phyloP scores from a whole-genome alignment of 768 basidiomycete genomes.

The Hortiboletus campestris region DNA sequence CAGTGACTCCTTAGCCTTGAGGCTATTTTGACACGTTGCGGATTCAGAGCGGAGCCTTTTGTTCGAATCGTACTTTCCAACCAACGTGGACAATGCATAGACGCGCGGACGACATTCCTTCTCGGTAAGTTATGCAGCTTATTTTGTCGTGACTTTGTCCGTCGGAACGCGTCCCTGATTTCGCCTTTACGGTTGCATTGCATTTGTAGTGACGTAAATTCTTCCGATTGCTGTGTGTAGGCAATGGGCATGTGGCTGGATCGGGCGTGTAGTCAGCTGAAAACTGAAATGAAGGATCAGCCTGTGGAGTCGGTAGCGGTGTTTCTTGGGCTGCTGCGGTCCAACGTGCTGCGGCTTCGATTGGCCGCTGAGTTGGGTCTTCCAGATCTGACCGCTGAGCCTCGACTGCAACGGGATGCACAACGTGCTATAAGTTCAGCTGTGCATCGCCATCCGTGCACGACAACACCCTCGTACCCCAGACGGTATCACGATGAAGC shows the following conservation, averaged over 20 bases:
- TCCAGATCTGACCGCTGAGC: neutral
- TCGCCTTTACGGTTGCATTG: neutral
- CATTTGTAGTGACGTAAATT: neutral
- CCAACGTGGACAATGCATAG: neutral
- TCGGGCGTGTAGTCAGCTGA: neutral
- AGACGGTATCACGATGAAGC: slow-evolving; percentile 6
- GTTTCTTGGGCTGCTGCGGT: neutral
- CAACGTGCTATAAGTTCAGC: neutral
- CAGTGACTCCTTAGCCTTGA: too few species aligned
- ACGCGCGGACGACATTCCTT: neutral
- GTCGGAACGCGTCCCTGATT: neutral
- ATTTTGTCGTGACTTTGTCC: neutral
- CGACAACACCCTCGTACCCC: neutral
- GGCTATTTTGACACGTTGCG: too few species aligned
- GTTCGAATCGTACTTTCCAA: neutral
- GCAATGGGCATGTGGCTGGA: too few species aligned
- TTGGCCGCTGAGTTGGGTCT: neutral
- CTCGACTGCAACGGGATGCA: neutral
- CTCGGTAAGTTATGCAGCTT: neutral
- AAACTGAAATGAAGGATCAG: neutral
- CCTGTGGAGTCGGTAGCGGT: neutral
- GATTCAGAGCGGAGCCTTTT: too few species aligned
- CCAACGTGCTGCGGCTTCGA: neutral
- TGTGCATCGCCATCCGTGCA: neutral
- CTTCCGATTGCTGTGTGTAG: too few species aligned